Conservation (phyloP, 1,284 basidiomycete genomes). For the Inonotus hispidus region DNA sequence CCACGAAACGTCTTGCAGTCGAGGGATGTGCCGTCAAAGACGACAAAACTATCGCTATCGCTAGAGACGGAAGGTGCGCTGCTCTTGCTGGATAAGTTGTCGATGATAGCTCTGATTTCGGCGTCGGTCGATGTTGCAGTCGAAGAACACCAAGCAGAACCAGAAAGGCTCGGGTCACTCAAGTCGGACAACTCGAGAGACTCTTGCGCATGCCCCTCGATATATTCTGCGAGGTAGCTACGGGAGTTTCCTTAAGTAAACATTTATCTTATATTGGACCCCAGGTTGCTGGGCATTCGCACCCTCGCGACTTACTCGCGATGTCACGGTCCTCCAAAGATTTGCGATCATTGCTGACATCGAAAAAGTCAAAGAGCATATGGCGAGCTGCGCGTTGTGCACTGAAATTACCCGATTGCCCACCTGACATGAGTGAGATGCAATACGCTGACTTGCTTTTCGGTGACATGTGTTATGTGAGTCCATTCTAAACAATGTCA, state of each 20-base stretch:
- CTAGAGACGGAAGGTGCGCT: too few relatives aligned
- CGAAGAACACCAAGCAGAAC: too few relatives aligned
- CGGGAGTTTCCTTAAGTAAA: neutral
- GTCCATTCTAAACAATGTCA: neutral
- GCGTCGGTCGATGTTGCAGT: neutral
- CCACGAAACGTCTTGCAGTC: too few relatives aligned
- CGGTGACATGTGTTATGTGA: slow-evolving; percentile 20
- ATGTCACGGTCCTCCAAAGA: slow-evolving; percentile 29
- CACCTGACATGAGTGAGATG: slow-evolving; percentile 27
- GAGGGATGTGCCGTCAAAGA: too few relatives aligned
- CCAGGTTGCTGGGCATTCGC: slow-evolving; percentile 28
- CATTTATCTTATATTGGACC: neutral
- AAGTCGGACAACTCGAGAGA: slow-evolving; percentile 20
- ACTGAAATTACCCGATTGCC: slow-evolving; percentile 29
- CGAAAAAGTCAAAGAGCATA: slow-evolving; percentile 22
- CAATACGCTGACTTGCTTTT: slow-evolving; percentile 32
- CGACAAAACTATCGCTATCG: too few relatives aligned
- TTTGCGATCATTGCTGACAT: slow-evolving; percentile 28
- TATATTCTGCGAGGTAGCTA: slow-evolving; percentile 26
- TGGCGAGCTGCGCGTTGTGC: slow-evolving; percentile 28
- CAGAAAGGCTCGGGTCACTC: neutral
- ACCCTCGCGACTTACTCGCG: slow-evolving; percentile 28
- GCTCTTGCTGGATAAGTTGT: too few relatives aligned
- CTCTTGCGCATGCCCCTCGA: slow-evolving; percentile 26
- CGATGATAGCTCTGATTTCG: neutral